Evolutionary conservation across 805 yeast species (phyloP).

Genomic region (Myxozyma udenii): DNA sequence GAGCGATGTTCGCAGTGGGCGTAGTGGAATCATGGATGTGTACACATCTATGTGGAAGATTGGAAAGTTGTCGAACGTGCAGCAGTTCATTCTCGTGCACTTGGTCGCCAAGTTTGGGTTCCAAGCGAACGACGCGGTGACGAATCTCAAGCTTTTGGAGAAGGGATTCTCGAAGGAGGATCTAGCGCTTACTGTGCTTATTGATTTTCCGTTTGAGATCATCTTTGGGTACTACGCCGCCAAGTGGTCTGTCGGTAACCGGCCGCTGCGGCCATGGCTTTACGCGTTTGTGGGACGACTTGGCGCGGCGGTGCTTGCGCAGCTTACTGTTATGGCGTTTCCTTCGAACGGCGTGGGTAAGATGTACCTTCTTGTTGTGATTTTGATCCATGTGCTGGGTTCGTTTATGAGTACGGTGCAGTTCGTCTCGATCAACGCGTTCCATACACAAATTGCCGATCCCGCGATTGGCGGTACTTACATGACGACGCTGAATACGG

Average conservation of each 20-base stretch:
- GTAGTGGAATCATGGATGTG: conserved; percentile 37
- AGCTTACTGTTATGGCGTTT: conserved; percentile 64
- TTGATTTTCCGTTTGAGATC: conserved; percentile 95
- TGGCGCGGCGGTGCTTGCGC: conserved; percentile 71
- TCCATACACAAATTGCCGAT: conserved; percentile 93
- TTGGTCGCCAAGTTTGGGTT: conserved; percentile 84
- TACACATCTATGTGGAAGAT: conserved; percentile 41
- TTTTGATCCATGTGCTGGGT: conserved; percentile 76
- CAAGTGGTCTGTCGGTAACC: conserved; percentile 77
- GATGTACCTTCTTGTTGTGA: conserved; percentile 64
- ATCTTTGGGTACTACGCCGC: conserved; percentile 95
- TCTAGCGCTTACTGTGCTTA: conserved; percentile 82
- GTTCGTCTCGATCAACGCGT: conserved; percentile 89
- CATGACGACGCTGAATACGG: conserved; percentile 92
- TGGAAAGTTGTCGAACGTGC: conserved; percentile 60
- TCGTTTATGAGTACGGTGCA: conserved; percentile 94
- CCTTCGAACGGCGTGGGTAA: conserved; percentile 56
- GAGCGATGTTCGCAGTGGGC: conserved; percentile 32
- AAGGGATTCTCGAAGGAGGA: conserved; percentile 92
- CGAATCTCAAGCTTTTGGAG: conserved; percentile 84
- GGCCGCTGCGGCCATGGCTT: conserved; percentile 81
- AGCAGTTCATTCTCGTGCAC: conserved; percentile 68
- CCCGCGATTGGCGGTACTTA: conserved; percentile 96
- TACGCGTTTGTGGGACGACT: conserved; percentile 81
- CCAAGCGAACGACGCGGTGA: conserved; percentile 94